Percentiles rank a stretch among this genome's conserved stretches.
Evolutionary conservation across 2,329 filamentous ascomycete genomes (phyloP).

Genomic region (Paraconiothyrium sp.): DNA sequence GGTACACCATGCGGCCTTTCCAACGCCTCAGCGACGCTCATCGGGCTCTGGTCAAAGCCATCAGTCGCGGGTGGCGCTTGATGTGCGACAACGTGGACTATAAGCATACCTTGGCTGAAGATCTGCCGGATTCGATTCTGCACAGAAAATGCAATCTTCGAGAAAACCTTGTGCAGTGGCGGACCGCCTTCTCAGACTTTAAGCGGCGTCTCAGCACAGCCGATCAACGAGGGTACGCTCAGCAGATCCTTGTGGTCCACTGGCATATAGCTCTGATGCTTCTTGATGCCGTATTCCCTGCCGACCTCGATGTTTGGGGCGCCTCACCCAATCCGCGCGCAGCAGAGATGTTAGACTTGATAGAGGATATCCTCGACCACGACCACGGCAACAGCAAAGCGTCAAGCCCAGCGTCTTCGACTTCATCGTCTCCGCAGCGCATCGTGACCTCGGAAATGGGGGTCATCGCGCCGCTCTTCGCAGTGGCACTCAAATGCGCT

Average conservation of each 20-base stretch:
- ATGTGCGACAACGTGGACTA: conserved; percentile 3
- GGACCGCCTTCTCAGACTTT: not conserved
- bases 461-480: conserved; percentile 17
- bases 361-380: conserved; percentile 9
- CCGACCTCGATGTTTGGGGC: conserved; percentile 6
- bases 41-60: conserved; percentile 8
- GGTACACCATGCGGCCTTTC: not conserved
- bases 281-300: conserved; percentile 15
- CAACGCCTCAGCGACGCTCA: conserved; percentile 12
- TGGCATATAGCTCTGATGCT: conserved; percentile 11
- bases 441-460: conserved; percentile 14
- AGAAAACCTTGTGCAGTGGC: not conserved
- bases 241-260: conserved; percentile 13
- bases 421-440: not conserved
- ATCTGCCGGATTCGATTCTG: not conserved
- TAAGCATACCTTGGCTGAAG: not conserved
- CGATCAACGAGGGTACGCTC: not conserved
- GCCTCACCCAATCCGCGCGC: conserved; percentile 15
- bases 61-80: conserved; percentile 9
- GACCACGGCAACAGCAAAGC: not conserved
- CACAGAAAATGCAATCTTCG: not conserved
- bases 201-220: not conserved
- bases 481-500: conserved; percentile 15
- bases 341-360: conserved; percentile 4
- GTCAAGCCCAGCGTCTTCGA: not conserved